Percentiles rank a stretch among this genome's conserved stretches.
phyloP scores from a whole-genome alignment of 73 alveolate species.

The Effrenium voratum region DNA sequence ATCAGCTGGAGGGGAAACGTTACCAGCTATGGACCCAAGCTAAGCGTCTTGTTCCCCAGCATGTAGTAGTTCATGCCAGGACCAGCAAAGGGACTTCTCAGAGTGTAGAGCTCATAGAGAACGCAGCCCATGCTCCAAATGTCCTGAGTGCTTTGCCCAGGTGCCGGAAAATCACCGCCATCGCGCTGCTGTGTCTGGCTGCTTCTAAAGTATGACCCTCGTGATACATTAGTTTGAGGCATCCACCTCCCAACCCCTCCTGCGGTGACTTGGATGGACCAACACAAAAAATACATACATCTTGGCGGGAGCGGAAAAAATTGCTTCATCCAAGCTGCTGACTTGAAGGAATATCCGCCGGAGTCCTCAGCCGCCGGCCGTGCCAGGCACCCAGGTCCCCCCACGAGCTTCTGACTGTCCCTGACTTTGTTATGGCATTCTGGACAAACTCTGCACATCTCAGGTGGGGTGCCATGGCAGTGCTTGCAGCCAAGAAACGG shows the following conservation, averaged over 20 bases:
- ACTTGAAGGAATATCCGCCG: slow-evolving; percentile 74
- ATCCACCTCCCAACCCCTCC: too few relatives aligned
- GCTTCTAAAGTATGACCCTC: too few relatives aligned
- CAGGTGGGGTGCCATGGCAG: background rate
- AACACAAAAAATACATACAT: too few relatives aligned
- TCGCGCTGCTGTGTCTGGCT: too few relatives aligned
- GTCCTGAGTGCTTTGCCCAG: too few relatives aligned
- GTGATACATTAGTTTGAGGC: too few relatives aligned
- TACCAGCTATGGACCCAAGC: background rate
- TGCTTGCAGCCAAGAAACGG: background rate
- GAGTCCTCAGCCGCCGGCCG: slow-evolving; percentile 54
- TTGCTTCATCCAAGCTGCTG: slow-evolving; percentile 13
- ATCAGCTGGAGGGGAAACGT: too few relatives aligned
- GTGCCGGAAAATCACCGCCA: too few relatives aligned
- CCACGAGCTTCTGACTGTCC: background rate
- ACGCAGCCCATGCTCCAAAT: slow-evolving; percentile 89
- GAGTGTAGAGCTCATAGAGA: slow-evolving; percentile 53
- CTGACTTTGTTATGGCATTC: background rate
- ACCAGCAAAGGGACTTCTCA: slow-evolving; percentile 79
- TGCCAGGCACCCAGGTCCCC: too few relatives aligned
- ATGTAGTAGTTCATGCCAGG: slow-evolving; percentile 91
- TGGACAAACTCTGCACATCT: background rate
- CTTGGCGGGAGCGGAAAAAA: too few relatives aligned
- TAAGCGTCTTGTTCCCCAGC: slow-evolving; percentile 58
- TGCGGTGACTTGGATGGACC: too few relatives aligned